Evolutionary conservation across 805 yeast species (phyloP).

Genomic region (Saccharomycopsis sp.): DNA sequence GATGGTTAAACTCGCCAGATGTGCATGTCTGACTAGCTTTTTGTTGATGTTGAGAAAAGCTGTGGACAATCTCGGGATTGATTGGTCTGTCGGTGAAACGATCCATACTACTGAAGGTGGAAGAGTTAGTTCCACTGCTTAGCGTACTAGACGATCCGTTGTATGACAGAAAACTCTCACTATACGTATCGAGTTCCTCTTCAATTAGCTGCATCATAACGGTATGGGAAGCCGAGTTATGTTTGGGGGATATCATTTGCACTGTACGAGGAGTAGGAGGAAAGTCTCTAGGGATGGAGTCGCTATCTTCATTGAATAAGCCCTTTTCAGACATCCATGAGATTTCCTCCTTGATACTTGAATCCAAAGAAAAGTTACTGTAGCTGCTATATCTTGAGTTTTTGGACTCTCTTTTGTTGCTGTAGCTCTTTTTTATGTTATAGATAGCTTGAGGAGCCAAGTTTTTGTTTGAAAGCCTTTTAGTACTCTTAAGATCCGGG

Average conservation of each 20-base stretch:
- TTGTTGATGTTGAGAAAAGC: neutral
- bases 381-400: neutral
- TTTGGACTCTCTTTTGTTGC: neutral
- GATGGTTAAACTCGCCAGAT: slow-evolving; percentile 16
- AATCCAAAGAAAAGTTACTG: slow-evolving; percentile 1
- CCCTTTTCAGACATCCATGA: slow-evolving; percentile 10
- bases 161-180: neutral
- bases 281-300: neutral
- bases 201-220: neutral
- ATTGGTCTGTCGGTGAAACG: slow-evolving; percentile 1
- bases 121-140: neutral
- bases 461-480: neutral
- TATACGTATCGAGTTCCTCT: neutral
- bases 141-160: neutral
- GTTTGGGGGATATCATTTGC: neutral
- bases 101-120: neutral
- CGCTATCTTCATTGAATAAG: slow-evolving; percentile 1
- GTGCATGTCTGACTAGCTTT: slow-evolving; percentile 2
- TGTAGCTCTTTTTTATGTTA: neutral
- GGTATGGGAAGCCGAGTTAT: neutral
- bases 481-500: too few species aligned
- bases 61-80: neutral
- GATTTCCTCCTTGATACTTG: slow-evolving; percentile 5
- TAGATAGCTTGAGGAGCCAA: neutral
- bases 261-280: neutral